Evolutionary conservation across 306 rosid species (phyloP).

Genomic region (Astragalus membranaceus): DNA sequence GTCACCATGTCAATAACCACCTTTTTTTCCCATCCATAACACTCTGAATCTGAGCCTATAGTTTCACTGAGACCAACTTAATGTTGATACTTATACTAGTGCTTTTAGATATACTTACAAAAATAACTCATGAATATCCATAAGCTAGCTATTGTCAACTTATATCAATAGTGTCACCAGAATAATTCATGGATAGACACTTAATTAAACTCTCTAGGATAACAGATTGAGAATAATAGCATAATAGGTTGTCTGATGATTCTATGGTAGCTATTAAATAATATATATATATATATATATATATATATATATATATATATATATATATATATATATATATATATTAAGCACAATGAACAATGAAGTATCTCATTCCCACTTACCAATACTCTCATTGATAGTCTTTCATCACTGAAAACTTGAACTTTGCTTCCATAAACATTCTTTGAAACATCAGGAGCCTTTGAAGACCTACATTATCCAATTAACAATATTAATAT

Average conservation of each 20-base stretch:
- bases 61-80: too few species aligned
- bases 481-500: neutral
- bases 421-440: constrained; percentile 61
- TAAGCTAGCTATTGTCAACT: too few species aligned
- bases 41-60: too few species aligned
- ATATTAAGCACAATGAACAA: neutral
- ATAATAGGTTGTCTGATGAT: neutral
- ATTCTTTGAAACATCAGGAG: constrained; percentile 44
- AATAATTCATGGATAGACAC: too few species aligned
- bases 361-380: constrained; percentile 7
- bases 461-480: constrained; percentile 67
- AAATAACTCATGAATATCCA: too few species aligned
- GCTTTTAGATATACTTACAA: too few species aligned
- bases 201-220: neutral
- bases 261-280: neutral
- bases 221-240: neutral
- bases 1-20: too few species aligned
- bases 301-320: too few species aligned
- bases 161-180: too few species aligned
- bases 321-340: too few species aligned
- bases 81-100: too few species aligned
- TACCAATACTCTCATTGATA: constrained; percentile 58
- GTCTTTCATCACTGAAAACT: constrained; percentile 59
- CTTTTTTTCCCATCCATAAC: too few species aligned
- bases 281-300: neutral